Conservation (phyloP, 2,329 filamentous ascomycete species). For the Penicillium sp. region DNA sequence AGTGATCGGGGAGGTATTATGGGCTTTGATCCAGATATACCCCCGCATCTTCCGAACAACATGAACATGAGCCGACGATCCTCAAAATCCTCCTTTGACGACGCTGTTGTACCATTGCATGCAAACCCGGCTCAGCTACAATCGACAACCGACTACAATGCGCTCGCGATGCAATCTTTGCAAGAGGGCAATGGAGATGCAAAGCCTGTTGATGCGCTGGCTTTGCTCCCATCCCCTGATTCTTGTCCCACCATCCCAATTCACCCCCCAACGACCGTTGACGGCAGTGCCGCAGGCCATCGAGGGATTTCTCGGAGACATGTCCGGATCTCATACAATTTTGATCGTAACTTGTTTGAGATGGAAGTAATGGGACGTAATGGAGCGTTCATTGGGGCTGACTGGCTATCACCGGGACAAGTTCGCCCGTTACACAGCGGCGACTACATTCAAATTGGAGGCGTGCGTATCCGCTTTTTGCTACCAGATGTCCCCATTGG, state of each 20-base stretch:
- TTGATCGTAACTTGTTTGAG: slow-evolving; percentile 56
- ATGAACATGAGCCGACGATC: slow-evolving; percentile 48
- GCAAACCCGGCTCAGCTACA: slow-evolving; percentile 40
- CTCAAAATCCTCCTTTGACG: slow-evolving; percentile 49
- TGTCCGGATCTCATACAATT: slow-evolving; percentile 60
- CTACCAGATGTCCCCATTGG: slow-evolving; percentile 53
- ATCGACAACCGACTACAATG: slow-evolving; percentile 45
- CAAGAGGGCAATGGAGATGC: slow-evolving; percentile 37
- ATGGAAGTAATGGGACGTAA: slow-evolving; percentile 60
- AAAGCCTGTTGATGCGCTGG: slow-evolving; percentile 47
- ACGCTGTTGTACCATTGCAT: slow-evolving; percentile 35
- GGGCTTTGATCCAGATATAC: slow-evolving; percentile 46
- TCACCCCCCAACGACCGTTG: slow-evolving; percentile 52
- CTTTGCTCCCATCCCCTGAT: slow-evolving; percentile 50
- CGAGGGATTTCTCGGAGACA: slow-evolving; percentile 63
- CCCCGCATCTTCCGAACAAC: slow-evolving; percentile 36
- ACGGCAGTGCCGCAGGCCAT: slow-evolving; percentile 49
- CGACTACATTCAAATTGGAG: slow-evolving; percentile 59
- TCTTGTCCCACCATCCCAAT: slow-evolving; percentile 59
- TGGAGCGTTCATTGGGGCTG: slow-evolving; percentile 55
- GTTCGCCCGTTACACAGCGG: slow-evolving; percentile 54
- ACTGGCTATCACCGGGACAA: slow-evolving; percentile 49
- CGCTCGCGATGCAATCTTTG: slow-evolving; percentile 46
- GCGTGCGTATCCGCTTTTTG: slow-evolving; percentile 56
- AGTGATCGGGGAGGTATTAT: slow-evolving; percentile 58